Base-by-base conservation (phyloP, 176 grass and related monocot species). In the Otatea glauca region DNA sequence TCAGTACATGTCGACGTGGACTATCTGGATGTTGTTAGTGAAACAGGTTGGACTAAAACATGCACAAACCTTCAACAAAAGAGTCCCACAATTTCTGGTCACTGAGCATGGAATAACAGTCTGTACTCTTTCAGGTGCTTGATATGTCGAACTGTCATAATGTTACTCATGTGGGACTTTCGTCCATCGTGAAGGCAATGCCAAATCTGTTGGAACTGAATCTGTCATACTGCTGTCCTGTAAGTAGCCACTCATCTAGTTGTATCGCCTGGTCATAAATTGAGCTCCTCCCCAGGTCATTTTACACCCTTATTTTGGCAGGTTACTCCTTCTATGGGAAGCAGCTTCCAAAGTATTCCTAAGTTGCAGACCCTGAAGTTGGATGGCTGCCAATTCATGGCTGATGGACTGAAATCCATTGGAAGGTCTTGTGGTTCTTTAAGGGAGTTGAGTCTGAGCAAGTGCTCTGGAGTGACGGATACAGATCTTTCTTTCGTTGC, bases 391-490 rank as follows among this genome's bases (percentile, higher is more conserved):
- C 84, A 87, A 34, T 59, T 98, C 65, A 91, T 81, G 71, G 58
- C 83, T 17, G 66, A 77, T 85, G 93, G 81, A 70, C 60, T 98
- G 17, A 83, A 81, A 86, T 70, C 86, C 25, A 89, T 98, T 73
- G 88, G 85, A 54, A 92, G 55, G 27, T 92, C 86, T 24, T 92
- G 89, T 62, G 42, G 47, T 50, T 95, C 93, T 51, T 37, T 98
- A 70, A 92, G 54, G 60, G 93, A 95, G 59, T 85, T 95, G 62
- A 94, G 83, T 75, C 70, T 98, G 54, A 94, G 93, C 89, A 98
- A 95, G 83, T 94, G 93, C 39, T 90, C 86, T 50, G 93, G 91
- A 54, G 74, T 98, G 65, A 88, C 83, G n/a, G 96, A 98, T 37
- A 80, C 88, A 24, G 91, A 82, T 70, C 87, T 98, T 62, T 87